These are phyloP conservation scores for Falciphora oryzae DNA, from an alignment of 2,329 filamentous ascomycete species.

Conservation along the genomic window DNA sequence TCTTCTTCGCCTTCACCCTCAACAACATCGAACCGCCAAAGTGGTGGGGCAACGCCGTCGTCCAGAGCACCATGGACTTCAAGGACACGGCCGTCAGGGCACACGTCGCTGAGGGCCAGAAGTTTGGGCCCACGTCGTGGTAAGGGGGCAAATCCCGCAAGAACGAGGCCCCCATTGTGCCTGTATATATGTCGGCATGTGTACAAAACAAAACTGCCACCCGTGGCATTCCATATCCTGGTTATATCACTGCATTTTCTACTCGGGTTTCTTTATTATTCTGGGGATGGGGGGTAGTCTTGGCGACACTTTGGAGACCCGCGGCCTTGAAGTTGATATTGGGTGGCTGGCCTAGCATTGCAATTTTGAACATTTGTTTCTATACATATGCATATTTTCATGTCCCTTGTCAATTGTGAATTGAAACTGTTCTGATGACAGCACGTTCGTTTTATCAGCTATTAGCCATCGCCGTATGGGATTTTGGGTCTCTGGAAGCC, in stretches of 20 bases:
- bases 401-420: too few relatives aligned
- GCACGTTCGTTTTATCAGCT: too few relatives aligned
- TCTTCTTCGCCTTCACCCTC: constrained; percentile 65
- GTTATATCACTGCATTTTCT: neutral
- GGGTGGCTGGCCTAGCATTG: too few relatives aligned
- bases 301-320: too few relatives aligned
- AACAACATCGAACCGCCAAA: constrained; percentile 53
- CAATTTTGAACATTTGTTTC: too few relatives aligned
- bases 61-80: constrained; percentile 56
- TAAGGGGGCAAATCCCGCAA: constrained; percentile 18
- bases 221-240: neutral
- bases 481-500: too few relatives aligned
- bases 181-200: neutral
- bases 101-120: constrained; percentile 45
- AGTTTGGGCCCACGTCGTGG: constrained; percentile 57
- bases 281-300: too few relatives aligned
- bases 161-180: neutral
- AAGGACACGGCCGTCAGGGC: constrained; percentile 53
- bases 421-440: too few relatives aligned
- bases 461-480: too few relatives aligned
- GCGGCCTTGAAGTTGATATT: too few relatives aligned
- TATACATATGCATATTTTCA: too few relatives aligned
- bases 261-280: too few relatives aligned
- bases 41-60: constrained; percentile 65
- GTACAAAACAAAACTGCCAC: neutral